These are phyloP conservation scores for Stygiomarasmius scandens DNA, from an alignment of 1,284 basidiomycete species.

Conservation along the genomic window DNA sequence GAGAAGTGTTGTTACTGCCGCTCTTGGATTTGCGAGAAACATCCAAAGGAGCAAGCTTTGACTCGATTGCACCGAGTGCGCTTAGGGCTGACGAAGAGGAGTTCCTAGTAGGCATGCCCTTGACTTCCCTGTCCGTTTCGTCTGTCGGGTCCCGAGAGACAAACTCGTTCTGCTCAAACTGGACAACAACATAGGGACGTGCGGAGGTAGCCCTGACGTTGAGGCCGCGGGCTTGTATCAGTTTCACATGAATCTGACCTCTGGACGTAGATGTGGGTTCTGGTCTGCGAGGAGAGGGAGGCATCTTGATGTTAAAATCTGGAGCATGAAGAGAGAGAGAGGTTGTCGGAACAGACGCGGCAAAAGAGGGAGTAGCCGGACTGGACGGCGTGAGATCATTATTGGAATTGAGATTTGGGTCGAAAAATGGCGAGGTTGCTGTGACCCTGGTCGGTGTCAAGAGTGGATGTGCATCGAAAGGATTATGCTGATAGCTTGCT, in stretches of 20 bases:
- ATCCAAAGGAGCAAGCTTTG: constrained; percentile 25
- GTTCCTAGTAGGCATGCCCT: constrained; percentile 70
- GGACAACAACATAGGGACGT: constrained; percentile 94
- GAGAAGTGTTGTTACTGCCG: constrained; percentile 36
- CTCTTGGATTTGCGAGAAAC: constrained; percentile 21
- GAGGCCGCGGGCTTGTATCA: constrained; percentile 91
- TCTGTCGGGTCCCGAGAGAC: constrained; percentile 89
- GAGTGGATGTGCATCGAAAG: constrained; percentile 56
- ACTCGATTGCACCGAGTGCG: constrained; percentile 69
- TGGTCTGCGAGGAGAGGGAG: constrained; percentile 51
- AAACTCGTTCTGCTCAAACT: constrained; percentile 99
- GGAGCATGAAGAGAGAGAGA: constrained; percentile 80
- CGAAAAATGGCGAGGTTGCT: constrained; percentile 27
- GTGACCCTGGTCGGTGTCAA: constrained; percentile 24
- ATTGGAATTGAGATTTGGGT: constrained; percentile 29
- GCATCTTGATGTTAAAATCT: constrained; percentile 72
- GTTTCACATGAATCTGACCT: constrained; percentile 93
- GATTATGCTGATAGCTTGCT: constrained; percentile 60
- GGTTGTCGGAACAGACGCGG: constrained; percentile 63
- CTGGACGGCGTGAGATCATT: constrained; percentile 39
- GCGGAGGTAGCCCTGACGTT: constrained; percentile 68
- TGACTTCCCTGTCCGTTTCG: constrained; percentile 86
- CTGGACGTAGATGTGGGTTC: constrained; percentile 53
- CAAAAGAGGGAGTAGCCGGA: constrained; percentile 24
- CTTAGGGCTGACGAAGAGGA: constrained; percentile 65